Base-by-base conservation (phyloP, 2,329 filamentous ascomycete species). In the Ophiostoma triangulosporum region DNA sequence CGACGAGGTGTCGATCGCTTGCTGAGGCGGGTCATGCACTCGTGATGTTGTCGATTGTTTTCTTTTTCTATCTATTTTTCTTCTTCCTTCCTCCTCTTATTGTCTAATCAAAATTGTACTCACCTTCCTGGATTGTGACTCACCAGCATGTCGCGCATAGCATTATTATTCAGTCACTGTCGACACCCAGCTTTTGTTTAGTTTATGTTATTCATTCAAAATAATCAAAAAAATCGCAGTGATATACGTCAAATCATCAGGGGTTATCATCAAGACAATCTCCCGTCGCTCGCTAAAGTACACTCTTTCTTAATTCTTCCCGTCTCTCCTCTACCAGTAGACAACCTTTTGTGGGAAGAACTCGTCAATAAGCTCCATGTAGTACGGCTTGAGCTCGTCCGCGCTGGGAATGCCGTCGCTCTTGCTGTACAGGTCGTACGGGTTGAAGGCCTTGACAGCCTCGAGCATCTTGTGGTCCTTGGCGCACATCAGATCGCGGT, bases 401-500 rank as follows among this genome's bases (percentile, higher is more conserved):
- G 83, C 78, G 54, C 78, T 82, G 1, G 88, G 88, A 22, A 88
- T 75, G 24, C 80, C 86, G 62, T 95, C 88, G 61, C 83, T 89
- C 81, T 95, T 95, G 72, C 85, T 91, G 72, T 95, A 95, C 51
- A 95, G 65, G 65, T 95, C 89, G 62, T 95, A 95, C 0, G 88
- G 88, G 66, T 95, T 95, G 69, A 95, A 95, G 0, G 86, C 87
- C 67, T 80, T 77, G 50, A 94, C 88, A 8, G 88, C 88, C 64
- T 80, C 78, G 61, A 94, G 71, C 83, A 94, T 89, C 62, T 77
- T 75, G 66, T 83, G 70, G 62, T 95, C 89, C 64, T 89, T 84
- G 57, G 84, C 81, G 65, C 84, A 77, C 88, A 95, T 95, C 67
- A 95, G 77, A 68, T 88, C 80, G 57, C 69, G 68, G 70, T 95